A percentile compares a stretch with the other conserved stretches of the same genome.
phyloP scores from a whole-genome alignment of 176 grass and related monocot species.

The Bolboschoenus planiculmis region DNA sequence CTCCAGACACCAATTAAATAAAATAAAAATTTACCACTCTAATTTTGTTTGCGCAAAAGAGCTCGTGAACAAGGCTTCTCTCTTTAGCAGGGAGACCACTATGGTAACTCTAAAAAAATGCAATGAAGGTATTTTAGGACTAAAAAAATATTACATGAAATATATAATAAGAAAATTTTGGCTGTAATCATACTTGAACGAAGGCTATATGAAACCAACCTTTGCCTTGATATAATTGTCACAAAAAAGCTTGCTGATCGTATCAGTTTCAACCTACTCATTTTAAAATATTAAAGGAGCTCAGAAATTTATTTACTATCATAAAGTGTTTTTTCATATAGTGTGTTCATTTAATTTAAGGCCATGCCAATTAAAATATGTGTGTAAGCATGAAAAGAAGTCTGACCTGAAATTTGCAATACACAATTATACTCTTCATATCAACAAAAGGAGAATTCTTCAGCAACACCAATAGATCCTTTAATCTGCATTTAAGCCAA shows the following conservation, averaged over 20 bases:
- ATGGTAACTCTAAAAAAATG: slow-evolving; percentile 59
- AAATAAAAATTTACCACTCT: slow-evolving; percentile 67
- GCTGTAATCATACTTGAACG: slow-evolving; percentile 27
- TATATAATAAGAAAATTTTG: slow-evolving; percentile 4
- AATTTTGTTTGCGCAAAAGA: slow-evolving; percentile 89
- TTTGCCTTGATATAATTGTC: slow-evolving; percentile 73
- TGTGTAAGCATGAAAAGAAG: slow-evolving; percentile 25
- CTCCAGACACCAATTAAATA: neutral
- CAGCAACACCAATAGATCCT: slow-evolving; percentile 76
- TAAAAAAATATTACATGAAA: slow-evolving; percentile 16
- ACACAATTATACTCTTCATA: slow-evolving; percentile 88
- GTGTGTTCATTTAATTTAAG: neutral
- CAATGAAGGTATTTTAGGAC: neutral
- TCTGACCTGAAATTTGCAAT: slow-evolving; percentile 96
- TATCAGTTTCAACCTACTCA: slow-evolving; percentile 74
- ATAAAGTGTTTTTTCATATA: neutral
- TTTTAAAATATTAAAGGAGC: slow-evolving; percentile 10
- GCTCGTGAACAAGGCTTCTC: slow-evolving; percentile 57
- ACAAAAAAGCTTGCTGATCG: slow-evolving; percentile 70
- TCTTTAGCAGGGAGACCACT: slow-evolving; percentile 85
- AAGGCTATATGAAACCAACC: slow-evolving; percentile 27
- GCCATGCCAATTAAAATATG: slow-evolving; percentile 15
- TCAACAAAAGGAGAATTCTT: slow-evolving; percentile 66
- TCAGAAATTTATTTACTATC: slow-evolving; percentile 13
- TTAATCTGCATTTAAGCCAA: slow-evolving; percentile 43